Percentiles rank a stretch among this genome's conserved stretches.
These are phyloP conservation scores for Lentinula aciculospora DNA, from an alignment of 768 basidiomycete species.

Conservation along the genomic window DNA sequence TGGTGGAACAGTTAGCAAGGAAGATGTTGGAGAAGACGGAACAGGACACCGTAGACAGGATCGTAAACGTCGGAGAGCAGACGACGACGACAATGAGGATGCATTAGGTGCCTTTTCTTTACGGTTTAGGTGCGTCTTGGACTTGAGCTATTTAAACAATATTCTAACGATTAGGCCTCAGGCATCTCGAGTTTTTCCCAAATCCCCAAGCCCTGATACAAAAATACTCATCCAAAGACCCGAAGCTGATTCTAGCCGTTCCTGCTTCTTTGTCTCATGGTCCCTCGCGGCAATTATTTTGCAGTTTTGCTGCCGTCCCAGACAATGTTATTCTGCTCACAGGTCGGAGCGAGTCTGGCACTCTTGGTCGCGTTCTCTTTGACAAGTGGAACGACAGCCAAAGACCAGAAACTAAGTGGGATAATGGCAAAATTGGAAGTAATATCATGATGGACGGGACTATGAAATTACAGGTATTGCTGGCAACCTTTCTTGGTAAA, in stretches of 20 bases:
- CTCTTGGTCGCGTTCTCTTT: conserved; percentile 73
- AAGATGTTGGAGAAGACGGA: conserved; percentile 82
- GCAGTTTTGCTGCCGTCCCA: conserved; percentile 75
- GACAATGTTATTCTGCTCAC: conserved; percentile 90
- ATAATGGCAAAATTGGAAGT: conserved; percentile 82
- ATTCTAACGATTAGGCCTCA: conserved; percentile 21
- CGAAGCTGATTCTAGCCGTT: conserved; percentile 91
- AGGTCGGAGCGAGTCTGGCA: conserved; percentile 70
- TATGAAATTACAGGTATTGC: conserved; percentile 58
- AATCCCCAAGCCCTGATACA: conserved; percentile 76
- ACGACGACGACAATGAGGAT: conserved; percentile 75
- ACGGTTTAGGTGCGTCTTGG: conserved; percentile 73
- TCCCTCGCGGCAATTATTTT: conserved; percentile 80
- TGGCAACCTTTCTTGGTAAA: background rate
- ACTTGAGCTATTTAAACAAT: background rate
- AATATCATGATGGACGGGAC: conserved; percentile 77
- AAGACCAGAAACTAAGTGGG: conserved; percentile 78
- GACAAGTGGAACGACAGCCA: conserved; percentile 84
- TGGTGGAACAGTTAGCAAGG: conserved; percentile 90
- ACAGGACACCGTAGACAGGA: conserved; percentile 46
- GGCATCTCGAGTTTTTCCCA: conserved; percentile 89
- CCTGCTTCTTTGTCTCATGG: conserved; percentile 93
- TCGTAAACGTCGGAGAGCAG: conserved; percentile 46
- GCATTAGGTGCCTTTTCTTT: conserved; percentile 82
- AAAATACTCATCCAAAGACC: conserved; percentile 79